phyloP scores from a whole-genome alignment of 345 rosid genomes.

The Angophora floribunda region DNA sequence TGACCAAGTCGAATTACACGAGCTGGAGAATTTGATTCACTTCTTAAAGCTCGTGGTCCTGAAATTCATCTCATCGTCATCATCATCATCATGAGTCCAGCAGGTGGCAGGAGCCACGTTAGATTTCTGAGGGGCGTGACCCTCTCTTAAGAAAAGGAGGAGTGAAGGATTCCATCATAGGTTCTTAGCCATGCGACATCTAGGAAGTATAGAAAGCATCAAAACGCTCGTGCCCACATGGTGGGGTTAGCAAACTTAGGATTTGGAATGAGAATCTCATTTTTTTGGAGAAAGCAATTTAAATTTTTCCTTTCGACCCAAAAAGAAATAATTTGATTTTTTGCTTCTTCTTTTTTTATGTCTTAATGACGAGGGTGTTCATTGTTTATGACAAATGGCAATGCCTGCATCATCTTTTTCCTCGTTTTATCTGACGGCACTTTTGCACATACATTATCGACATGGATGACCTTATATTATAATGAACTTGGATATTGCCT shows the following conservation, averaged over 20 bases:
- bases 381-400: not conserved
- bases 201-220: not conserved
- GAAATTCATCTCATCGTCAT: not conserved
- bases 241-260: not conserved
- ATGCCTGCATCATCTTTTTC: not conserved
- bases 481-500: not conserved
- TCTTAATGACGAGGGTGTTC: not conserved
- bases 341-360: not conserved
- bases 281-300: not conserved
- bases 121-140: not conserved
- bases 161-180: not conserved
- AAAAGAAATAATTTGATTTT: not conserved
- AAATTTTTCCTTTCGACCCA: not conserved
- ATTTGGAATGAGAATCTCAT: not conserved
- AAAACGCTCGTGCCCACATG: not conserved
- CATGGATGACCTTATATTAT: not conserved
- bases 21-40: not conserved
- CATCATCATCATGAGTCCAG: not conserved
- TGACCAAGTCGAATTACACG: not conserved
- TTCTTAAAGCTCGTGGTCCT: not conserved
- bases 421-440: fast-evolving
- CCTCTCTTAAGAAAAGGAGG: not conserved
- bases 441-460: not conserved
- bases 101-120: not conserved
- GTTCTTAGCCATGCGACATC: not conserved